Conservation (phyloP, 2,329 filamentous ascomycete genomes). For the Penicillium fuscoglaucum region DNA sequence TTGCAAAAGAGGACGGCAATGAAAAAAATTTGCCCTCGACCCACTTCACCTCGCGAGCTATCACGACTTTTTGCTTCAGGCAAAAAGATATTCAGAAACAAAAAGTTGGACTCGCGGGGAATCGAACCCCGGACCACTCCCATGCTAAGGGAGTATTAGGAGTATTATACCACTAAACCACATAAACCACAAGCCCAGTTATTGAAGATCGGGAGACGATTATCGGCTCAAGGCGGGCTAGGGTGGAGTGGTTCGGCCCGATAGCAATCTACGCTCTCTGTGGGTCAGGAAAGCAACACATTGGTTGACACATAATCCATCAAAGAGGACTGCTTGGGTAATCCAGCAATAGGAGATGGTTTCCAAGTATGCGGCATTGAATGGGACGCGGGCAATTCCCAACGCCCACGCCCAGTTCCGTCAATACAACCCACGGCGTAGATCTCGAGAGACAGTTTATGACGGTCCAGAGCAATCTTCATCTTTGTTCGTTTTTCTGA, state of each 20-base stretch:
- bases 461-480: constrained; percentile 31
- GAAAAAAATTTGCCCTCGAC: not conserved
- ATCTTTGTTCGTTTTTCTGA: constrained; percentile 34
- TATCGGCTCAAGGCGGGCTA: constrained; percentile 5
- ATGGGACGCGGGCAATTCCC: constrained; percentile 13
- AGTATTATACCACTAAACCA: constrained; percentile 53
- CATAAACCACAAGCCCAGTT: constrained; percentile 45
- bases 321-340: constrained; percentile 16
- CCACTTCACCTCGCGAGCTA: constrained; percentile 3
- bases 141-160: constrained; percentile 52
- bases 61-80: not conserved
- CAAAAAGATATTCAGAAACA: constrained; percentile 1
- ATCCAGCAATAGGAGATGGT: constrained; percentile 4
- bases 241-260: constrained; percentile 9
- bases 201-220: not conserved
- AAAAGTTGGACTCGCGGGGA: constrained; percentile 48
- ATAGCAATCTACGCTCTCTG: not conserved
- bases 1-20: not conserved
- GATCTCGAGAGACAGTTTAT: constrained; percentile 28
- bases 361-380: constrained; percentile 28
- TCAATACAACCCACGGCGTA: constrained; percentile 22
- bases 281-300: constrained; percentile 2
- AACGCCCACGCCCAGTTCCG: constrained; percentile 13
- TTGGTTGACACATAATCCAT: constrained; percentile 26
- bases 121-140: constrained; percentile 52